These are phyloP conservation scores for Penicillium concentricum DNA, from an alignment of 2,329 filamentous ascomycete genomes.

Conservation along the genomic window DNA sequence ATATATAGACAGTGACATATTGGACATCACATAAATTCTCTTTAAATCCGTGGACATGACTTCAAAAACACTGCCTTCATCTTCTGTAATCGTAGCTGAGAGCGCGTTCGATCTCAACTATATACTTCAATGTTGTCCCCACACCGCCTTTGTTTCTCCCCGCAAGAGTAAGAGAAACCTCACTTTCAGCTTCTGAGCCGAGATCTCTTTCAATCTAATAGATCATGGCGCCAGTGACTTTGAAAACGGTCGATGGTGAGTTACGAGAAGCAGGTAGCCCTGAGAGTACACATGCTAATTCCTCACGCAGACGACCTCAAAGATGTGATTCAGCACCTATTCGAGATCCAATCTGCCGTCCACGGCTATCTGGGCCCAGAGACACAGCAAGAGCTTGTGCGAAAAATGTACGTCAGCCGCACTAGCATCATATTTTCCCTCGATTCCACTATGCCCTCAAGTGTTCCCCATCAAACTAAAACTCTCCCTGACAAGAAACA, in stretches of 20 bases:
- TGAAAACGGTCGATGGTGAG: conserved; percentile 25
- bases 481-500: neutral
- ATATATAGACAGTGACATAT: conserved; percentile 25
- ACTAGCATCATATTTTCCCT: neutral
- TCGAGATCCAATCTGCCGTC: conserved; percentile 58
- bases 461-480: neutral
- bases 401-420: conserved; percentile 52
- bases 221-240: conserved; percentile 23
- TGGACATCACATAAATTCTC: conserved; percentile 12
- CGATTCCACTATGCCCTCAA: neutral
- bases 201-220: neutral
- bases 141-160: conserved; percentile 20
- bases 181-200: neutral
- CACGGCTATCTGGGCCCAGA: conserved; percentile 59
- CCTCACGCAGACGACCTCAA: conserved; percentile 54
- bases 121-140: neutral
- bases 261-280: neutral
- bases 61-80: neutral
- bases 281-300: neutral
- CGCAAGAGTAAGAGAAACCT: conserved; percentile 9
- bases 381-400: conserved; percentile 57
- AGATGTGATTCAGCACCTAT: conserved; percentile 62
- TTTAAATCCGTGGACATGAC: neutral
- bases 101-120: neutral
- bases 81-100: neutral